Evolutionary conservation across 495 filamentous ascomycete species (phyloP).

Genomic region (Niebla homalea): DNA sequence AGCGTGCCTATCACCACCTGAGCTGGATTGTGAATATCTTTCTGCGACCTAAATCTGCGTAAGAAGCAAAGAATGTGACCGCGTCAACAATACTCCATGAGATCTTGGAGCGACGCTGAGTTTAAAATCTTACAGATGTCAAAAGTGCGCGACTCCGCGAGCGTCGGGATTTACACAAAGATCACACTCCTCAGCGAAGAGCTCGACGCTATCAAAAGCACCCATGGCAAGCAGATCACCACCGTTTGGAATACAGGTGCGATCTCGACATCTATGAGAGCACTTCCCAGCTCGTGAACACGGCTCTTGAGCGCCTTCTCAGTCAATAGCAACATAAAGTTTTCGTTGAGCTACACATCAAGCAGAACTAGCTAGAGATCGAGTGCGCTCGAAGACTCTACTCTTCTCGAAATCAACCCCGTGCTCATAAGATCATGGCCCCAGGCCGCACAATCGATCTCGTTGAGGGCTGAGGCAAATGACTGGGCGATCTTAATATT

Average conservation of each 20-base stretch:
- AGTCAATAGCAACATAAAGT: background rate
- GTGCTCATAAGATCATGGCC: background rate
- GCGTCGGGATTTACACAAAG: constrained; percentile 20
- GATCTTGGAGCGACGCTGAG: too few species aligned
- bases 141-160: constrained; percentile 15
- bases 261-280: constrained; percentile 10
- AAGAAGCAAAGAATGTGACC: constrained; percentile 6
- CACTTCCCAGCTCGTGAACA: constrained; percentile 1
- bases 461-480: constrained; percentile 7
- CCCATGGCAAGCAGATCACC: constrained; percentile 10
- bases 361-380: constrained; percentile 5
- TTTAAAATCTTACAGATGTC: constrained; percentile 23
- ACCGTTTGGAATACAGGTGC: constrained; percentile 5
- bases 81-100: too few species aligned
- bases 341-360: constrained; percentile 15
- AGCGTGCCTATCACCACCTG: too few species aligned
- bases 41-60: background rate
- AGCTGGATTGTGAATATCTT: constrained; percentile 17
- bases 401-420: background rate
- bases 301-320: constrained; percentile 8
- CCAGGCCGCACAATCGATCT: constrained; percentile 9
- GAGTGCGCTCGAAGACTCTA: background rate
- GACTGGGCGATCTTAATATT: constrained; percentile 25
- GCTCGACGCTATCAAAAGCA: constrained; percentile 22
- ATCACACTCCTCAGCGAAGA: constrained; percentile 27